A percentile compares a stretch with the other conserved stretches of the same genome.
phyloP scores from a whole-genome alignment of 768 basidiomycete species.

The Dentipellis sp. region DNA sequence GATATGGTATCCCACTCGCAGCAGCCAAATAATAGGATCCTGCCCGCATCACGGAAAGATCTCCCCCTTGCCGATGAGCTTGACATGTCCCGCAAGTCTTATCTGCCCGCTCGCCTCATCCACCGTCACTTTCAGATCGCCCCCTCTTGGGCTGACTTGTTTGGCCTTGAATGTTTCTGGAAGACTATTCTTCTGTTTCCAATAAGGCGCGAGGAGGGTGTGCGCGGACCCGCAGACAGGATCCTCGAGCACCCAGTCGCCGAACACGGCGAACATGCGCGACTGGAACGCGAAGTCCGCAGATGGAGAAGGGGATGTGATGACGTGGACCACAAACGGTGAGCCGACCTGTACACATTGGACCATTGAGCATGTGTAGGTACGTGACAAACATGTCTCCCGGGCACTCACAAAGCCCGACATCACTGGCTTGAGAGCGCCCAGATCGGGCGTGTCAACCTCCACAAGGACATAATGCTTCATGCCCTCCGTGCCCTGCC shows the following conservation, averaged over 20 bases:
- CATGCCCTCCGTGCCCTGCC: neutral
- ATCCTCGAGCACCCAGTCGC: constrained; percentile 18
- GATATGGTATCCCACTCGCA: no score
- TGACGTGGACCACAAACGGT: neutral
- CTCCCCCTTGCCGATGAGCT: neutral
- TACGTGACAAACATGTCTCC: no score
- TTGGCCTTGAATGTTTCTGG: neutral
- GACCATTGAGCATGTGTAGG: no score
- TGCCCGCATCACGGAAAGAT: neutral
- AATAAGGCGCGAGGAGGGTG: constrained; percentile 20
- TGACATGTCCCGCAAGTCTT: constrained; percentile 2
- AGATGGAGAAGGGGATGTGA: constrained; percentile 12
- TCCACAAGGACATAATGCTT: constrained; percentile 16
- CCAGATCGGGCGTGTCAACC: constrained; percentile 15
- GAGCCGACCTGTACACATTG: neutral
- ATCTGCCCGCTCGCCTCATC: constrained; percentile 1
- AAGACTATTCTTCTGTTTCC: constrained; percentile 9
- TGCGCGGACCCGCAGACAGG: constrained; percentile 25
- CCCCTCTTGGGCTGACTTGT: constrained; percentile 10
- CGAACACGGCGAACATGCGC: constrained; percentile 20
- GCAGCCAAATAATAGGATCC: no score
- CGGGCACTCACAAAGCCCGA: constrained; percentile 13
- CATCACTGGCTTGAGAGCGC: constrained; percentile 10
- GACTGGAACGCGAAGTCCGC: constrained; percentile 17
- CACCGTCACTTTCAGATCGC: constrained; percentile 2